A percentile compares a stretch with the other conserved stretches of the same genome.
Conservation (phyloP, 2,329 filamentous ascomycete genomes). For the Scedosporium minutisporum region DNA sequence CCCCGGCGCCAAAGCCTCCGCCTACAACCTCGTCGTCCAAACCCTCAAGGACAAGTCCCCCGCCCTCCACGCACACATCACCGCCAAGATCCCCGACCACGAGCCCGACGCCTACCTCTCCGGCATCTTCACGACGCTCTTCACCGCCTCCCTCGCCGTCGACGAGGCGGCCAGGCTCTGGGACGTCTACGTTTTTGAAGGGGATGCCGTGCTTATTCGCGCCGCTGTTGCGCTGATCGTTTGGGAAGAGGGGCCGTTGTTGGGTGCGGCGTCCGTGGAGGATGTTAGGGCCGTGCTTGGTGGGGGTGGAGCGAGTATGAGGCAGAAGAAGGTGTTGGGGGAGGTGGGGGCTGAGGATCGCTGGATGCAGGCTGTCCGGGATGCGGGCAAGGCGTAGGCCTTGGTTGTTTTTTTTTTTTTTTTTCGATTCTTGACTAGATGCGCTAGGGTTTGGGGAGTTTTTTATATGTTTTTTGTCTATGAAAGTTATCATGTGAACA, state of each 20-base stretch:
- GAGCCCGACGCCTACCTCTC: slow-evolving; percentile 46
- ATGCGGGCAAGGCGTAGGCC: slow-evolving; percentile 25
- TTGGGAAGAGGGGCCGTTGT: slow-evolving; percentile 40
- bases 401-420: too few relatives aligned
- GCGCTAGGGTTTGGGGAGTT: too few relatives aligned
- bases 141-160: slow-evolving; percentile 52
- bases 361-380: slow-evolving; percentile 30
- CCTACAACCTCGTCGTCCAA: slow-evolving; percentile 59
- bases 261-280: slow-evolving; percentile 32
- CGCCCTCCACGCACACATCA: slow-evolving; percentile 55
- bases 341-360: slow-evolving; percentile 38
- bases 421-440: too few relatives aligned
- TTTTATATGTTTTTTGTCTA: too few relatives aligned
- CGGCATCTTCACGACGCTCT: slow-evolving; percentile 53
- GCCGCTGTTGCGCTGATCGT: slow-evolving; percentile 60
- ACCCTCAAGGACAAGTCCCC: slow-evolving; percentile 57
- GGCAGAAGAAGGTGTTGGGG: slow-evolving; percentile 25
- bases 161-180: slow-evolving; percentile 65
- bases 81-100: slow-evolving; percentile 33
- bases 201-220: slow-evolving; percentile 60
- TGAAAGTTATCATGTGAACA: too few relatives aligned
- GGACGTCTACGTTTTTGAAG: slow-evolving; percentile 79
- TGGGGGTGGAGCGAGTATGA: slow-evolving; percentile 19
- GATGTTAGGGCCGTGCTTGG: slow-evolving; percentile 33
- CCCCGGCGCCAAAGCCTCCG: slow-evolving; percentile 54